phyloP scores from a whole-genome alignment of 176 grass and related monocot species.

The Tillandsia fasciculata region DNA sequence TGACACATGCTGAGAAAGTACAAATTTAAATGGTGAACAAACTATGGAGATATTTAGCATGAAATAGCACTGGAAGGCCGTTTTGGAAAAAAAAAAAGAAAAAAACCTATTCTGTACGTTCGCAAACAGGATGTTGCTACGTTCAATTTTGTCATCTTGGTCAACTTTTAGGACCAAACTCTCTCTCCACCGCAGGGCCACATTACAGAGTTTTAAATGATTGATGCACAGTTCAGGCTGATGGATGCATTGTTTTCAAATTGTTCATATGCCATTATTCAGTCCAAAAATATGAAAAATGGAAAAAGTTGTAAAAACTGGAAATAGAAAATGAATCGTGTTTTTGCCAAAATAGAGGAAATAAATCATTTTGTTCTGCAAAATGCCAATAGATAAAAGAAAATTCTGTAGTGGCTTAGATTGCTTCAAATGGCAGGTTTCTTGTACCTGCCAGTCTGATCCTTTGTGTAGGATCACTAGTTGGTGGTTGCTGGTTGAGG shows the following conservation, averaged over 20 bases:
- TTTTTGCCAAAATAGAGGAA: background rate
- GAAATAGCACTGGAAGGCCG: background rate
- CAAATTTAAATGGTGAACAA: background rate
- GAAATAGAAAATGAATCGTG: too few species aligned
- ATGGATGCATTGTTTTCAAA: too few species aligned
- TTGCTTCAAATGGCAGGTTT: background rate
- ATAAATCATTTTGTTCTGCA: background rate
- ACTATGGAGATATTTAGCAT: conserved; percentile 11
- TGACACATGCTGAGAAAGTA: background rate
- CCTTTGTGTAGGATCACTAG: conserved; percentile 13
- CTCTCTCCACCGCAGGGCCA: too few species aligned
- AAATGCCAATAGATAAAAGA: background rate
- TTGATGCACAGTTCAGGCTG: too few species aligned
- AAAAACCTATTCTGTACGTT: background rate
- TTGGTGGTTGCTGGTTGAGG: conserved; percentile 11
- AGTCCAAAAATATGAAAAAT: too few species aligned
- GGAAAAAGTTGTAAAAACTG: too few species aligned
- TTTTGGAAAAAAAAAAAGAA: background rate
- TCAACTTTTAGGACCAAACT: too few species aligned
- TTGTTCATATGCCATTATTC: too few species aligned
- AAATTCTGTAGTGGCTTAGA: background rate
- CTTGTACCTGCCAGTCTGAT: conserved; percentile 9
- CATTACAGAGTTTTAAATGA: too few species aligned
- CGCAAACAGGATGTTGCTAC: background rate
- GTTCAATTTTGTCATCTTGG: background rate